Base-by-base conservation (phyloP, 306 rosid genomes). In the Rubus idaeus region DNA sequence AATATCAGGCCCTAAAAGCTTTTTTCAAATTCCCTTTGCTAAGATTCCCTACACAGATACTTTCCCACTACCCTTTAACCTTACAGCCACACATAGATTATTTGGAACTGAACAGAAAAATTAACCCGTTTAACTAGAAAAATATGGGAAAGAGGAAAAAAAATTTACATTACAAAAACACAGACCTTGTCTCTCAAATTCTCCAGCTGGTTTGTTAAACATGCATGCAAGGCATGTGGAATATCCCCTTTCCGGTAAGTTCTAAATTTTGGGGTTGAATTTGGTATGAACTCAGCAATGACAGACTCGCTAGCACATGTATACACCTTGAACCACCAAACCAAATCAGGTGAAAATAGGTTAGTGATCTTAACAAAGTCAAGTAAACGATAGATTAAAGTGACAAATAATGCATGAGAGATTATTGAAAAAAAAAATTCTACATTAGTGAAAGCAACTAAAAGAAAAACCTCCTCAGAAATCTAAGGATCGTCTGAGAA, bases 301-400 rank as follows among this genome's bases (percentile, higher is more conserved):
- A 80, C 91, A 46, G 88, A 89, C 83, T 87, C 98, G 78, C 81
- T 85, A 57, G 51, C 80, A 84, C 92, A 88, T n/a, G 98, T 94
- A 76, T 90, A 91, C 37, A 94, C 96, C 98, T 75, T 30, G 83
- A 85, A 71, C 74, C 70, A 58, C 47, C 75, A 47, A 5, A 46
- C 56, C 26, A 6, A 72, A 41, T 61, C 18, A 39, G 30, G 60
- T 51, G 55, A 51, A 2, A 42, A 9, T 20, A 51, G 39, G 69
- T 79, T 65, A 62, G 62, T 53, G 44, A 71, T 23, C 42, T 39
- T 47, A 40, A 50, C 2, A 45, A 41, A 40, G 14, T 10, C 18
- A 8, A 77, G 45, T 30, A 17, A 63, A 65, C 37, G 35, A 75
- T 11, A 75, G 37, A 58, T 57, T 14, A 74, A 57, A 57, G 44